A percentile compares a stretch with the other conserved stretches of the same genome.
phyloP scores from a whole-genome alignment of 768 basidiomycete genomes.

The Rubroboletus satanas region DNA sequence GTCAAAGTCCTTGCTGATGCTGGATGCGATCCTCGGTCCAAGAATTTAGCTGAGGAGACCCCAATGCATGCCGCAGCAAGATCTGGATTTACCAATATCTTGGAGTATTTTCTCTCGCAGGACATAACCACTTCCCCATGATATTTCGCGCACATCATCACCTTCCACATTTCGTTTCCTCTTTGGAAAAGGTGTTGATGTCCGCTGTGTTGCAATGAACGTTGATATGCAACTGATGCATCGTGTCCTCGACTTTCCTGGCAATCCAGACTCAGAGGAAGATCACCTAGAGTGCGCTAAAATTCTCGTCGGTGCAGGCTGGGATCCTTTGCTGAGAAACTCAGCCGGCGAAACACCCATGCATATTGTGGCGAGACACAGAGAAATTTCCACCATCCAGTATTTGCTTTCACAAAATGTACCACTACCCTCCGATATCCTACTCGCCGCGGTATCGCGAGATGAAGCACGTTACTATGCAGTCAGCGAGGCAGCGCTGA shows the following conservation, averaged over 20 bases:
- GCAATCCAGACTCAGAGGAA: background rate
- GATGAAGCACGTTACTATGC: no score
- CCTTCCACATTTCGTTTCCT: background rate
- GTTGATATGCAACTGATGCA: background rate
- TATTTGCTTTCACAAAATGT: background rate
- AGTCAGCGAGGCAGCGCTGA: fast-evolving
- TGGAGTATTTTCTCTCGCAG: background rate
- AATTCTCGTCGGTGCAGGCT: background rate
- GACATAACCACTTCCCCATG: background rate
- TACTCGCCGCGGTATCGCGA: background rate
- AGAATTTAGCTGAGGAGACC: background rate
- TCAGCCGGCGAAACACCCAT: background rate
- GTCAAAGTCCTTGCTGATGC: background rate
- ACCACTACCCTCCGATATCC: background rate
- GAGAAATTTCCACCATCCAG: background rate
- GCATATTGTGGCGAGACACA: background rate
- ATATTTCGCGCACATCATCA: background rate
- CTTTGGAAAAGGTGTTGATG: background rate
- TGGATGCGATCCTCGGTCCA: background rate
- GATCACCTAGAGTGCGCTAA: background rate
- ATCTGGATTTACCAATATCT: background rate
- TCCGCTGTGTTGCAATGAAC: background rate
- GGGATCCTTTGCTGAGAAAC: background rate
- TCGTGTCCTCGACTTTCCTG: background rate
- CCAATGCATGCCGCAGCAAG: background rate